Conservation (phyloP, 371 early-diverging fungal species). For the Syncephalastrum racemosum region DNA sequence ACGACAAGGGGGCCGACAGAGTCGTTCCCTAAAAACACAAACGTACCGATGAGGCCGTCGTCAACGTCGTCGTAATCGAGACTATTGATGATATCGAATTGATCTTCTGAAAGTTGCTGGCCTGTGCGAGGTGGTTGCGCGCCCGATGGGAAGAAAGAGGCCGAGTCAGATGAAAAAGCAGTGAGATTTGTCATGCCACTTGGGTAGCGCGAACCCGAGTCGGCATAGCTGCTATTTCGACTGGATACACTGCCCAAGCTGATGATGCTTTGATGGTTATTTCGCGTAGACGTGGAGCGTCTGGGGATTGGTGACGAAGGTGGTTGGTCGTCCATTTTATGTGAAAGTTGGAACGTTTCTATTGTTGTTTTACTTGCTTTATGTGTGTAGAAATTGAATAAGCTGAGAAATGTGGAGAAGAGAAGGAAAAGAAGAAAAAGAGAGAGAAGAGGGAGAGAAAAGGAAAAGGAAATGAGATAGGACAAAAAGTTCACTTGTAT, state of each 20-base stretch:
- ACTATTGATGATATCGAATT: conserved; percentile 20
- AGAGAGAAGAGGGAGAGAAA: too few species aligned
- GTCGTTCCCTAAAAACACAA: too few species aligned
- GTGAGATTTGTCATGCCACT: conserved; percentile 16
- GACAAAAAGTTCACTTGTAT: too few species aligned
- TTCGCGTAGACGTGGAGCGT: conserved; percentile 1
- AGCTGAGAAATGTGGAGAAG: too few species aligned
- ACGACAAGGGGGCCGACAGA: too few species aligned
- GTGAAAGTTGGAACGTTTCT: too few species aligned
- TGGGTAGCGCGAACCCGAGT: conserved; percentile 14
- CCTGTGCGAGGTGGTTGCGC: conserved; percentile 1
- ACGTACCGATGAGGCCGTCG: conserved; percentile 29
- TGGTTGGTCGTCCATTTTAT: too few species aligned
- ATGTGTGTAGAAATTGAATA: too few species aligned
- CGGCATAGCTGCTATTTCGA: conserved; percentile 13
- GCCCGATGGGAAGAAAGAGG: conserved; percentile 3
- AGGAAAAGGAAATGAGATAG: too few species aligned
- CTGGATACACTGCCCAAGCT: conserved; percentile 21
- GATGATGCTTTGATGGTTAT: conserved; percentile 11
- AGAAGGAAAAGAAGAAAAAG: too few species aligned
- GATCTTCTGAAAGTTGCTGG: conserved; percentile 12
- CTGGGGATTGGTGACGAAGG: conserved; percentile 1
- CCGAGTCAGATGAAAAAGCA: conserved; percentile 14
- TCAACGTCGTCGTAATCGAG: conserved; percentile 21
- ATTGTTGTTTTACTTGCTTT: too few species aligned